Base-by-base conservation (phyloP, 257 asterid genomes). In the Primulina huaijiensis region DNA sequence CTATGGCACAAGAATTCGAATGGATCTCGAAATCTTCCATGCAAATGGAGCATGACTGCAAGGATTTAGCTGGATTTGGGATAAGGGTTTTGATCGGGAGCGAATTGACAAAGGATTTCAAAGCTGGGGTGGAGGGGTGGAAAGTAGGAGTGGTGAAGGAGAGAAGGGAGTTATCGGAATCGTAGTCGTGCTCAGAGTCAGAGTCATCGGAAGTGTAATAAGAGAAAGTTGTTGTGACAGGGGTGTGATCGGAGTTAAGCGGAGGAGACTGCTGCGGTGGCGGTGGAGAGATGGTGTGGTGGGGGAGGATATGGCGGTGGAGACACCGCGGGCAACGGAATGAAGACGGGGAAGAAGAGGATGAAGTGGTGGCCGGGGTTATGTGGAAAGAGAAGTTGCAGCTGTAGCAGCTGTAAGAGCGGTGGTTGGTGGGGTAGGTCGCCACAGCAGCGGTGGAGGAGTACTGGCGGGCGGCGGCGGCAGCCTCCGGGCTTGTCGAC, bases 301-400 rank as follows among this genome's bases (percentile, higher is more conserved):
- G 72, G 69, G 88, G 79, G 72, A 83, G 70, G 75, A 79, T 82
- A 75, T 81, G 86, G 70, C 83, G 88, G 58, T 81, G 80, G 70
- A 74, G 80, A 76, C 86, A 84, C 3, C 74, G 74, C 40, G 88
- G 88, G 77, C 88, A 84, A 72, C 84, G 84, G 68, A 84, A 84
- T 57, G 86, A 77, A 23, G 80, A 74, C 11, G 81, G 81, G 23
- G 73, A 33, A 23, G 76, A n/a, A 38, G 80, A 17, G 60, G 82
- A 53, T 14, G 80, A 52, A 64, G 73, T 30, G 72, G 81, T 31
- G 46, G 78, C 59, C 40, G 76, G 79, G 63, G 73, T 75, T 52
- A 82, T 80, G 53, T 76, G 81, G 73, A 82, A 82, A 21, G 90
- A 67, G 74, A 70, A 59, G 78, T 71, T 82, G 73, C 90, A 85